A percentile compares a stretch with the other conserved stretches of the same genome.
Conservation (phyloP, 2,329 filamentous ascomycete genomes). For the Conoideocrella luteorostrata region DNA sequence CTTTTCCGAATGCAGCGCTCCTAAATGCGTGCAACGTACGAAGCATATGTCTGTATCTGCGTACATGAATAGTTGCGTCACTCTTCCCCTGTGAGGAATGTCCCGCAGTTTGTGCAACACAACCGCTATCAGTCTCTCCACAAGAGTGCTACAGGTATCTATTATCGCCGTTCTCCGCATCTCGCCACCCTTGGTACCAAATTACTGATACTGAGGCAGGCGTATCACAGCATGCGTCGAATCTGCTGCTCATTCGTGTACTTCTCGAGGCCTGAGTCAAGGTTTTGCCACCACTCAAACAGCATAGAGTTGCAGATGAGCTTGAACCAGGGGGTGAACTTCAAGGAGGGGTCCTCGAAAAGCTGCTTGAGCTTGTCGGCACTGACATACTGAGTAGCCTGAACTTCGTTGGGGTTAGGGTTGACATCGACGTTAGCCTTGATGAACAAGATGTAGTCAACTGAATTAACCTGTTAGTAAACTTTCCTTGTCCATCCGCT, state of each 20-base stretch:
- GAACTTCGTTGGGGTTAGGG: constrained; percentile 81
- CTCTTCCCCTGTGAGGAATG: not conserved
- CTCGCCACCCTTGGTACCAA: not conserved
- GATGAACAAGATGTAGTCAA: constrained; percentile 99
- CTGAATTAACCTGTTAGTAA: too few species aligned
- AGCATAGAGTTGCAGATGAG: constrained; percentile 97
- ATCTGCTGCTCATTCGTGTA: constrained; percentile 84
- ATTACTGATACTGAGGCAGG: not conserved
- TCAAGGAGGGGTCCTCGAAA: constrained; percentile 73
- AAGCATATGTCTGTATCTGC: not conserved
- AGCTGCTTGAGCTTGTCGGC: constrained; percentile 75
- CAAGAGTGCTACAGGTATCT: not conserved
- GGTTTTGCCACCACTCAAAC: constrained; percentile 92
- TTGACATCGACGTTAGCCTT: constrained; percentile 82
- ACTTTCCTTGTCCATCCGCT: too few species aligned
- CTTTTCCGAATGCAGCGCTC: not conserved
- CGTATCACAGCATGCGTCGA: constrained; percentile 60
- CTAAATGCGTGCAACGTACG: not conserved
- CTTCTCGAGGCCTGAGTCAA: constrained; percentile 74
- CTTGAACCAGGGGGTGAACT: constrained; percentile 99
- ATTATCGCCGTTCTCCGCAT: not conserved
- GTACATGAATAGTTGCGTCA: not conserved
- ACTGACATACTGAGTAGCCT: constrained; percentile 76
- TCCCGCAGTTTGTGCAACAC: not conserved
- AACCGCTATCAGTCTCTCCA: not conserved